phyloP scores from a whole-genome alignment of 371 early-diverging fungal species.

The Rhizopus delemar region DNA sequence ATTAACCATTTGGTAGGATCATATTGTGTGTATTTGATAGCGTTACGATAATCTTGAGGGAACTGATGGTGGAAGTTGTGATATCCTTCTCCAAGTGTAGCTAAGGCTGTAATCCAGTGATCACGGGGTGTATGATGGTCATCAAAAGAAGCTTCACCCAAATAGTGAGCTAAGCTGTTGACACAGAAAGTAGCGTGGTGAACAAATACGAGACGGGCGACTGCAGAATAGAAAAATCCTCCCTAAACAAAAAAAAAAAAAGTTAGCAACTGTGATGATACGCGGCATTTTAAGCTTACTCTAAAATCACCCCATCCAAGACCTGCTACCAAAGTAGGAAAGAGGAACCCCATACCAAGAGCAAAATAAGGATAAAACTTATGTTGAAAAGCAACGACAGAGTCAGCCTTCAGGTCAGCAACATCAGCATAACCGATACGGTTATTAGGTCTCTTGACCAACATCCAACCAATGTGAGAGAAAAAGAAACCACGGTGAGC shows the following conservation, averaged over 20 bases:
- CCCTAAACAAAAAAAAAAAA: conserved; percentile 48
- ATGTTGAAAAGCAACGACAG: conserved; percentile 82
- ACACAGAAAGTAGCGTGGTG: conserved; percentile 96
- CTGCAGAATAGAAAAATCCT: conserved; percentile 85
- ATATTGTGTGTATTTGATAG: conserved; percentile 85
- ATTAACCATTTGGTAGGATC: conserved; percentile 97
- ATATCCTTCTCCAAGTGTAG: conserved; percentile 84
- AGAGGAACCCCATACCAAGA: conserved; percentile 67
- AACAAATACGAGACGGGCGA: conserved; percentile 77
- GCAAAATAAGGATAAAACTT: conserved; percentile 77
- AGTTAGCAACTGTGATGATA: background rate
- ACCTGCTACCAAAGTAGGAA: conserved; percentile 83
- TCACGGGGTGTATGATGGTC: conserved; percentile 82
- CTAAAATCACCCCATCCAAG: conserved; percentile 88
- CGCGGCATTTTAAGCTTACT: conserved; percentile 27
- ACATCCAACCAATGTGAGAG: conserved; percentile 92
- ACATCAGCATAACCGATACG: conserved; percentile 82
- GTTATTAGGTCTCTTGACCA: conserved; percentile 71
- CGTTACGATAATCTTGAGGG: conserved; percentile 95
- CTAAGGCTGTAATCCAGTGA: conserved; percentile 77
- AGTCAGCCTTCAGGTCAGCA: conserved; percentile 79
- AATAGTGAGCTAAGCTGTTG: conserved; percentile 83
- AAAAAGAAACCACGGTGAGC: conserved; percentile 84
- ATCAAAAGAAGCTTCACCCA: conserved; percentile 83
- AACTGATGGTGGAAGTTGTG: conserved; percentile 95